Evolutionary conservation across 2,329 filamentous ascomycete genomes (phyloP).

Genomic region (Anthostomella pinea): DNA sequence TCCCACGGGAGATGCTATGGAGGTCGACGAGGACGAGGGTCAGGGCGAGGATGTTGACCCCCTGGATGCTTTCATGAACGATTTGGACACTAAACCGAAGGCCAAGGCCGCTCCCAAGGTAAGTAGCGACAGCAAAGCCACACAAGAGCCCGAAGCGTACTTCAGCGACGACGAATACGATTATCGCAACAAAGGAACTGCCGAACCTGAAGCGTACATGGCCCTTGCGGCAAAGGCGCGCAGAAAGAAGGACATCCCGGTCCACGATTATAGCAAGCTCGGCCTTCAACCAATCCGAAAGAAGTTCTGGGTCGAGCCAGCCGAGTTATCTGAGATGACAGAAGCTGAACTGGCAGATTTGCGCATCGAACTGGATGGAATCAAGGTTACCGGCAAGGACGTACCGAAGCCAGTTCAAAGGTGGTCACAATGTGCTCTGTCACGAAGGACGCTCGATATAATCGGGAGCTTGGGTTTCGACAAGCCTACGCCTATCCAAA

Average conservation of each 20-base stretch:
- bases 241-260: conserved; percentile 95
- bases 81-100: conserved; percentile 47
- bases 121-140: conserved; percentile 45
- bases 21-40: conserved; percentile 62
- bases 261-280: conserved; percentile 81
- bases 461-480: conserved; percentile 80
- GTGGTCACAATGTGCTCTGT: conserved; percentile 93
- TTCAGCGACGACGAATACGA: conserved; percentile 86
- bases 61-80: conserved; percentile 95
- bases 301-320: conserved; percentile 90
- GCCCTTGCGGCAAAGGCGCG: conserved; percentile 57
- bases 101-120: conserved; percentile 29
- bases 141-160: conserved; percentile 75
- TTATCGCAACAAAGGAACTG: conserved; percentile 47
- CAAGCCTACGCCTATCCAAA: conserved; percentile 88
- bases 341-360: conserved; percentile 80
- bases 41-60: conserved; percentile 84
- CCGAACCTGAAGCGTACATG: conserved; percentile 47
- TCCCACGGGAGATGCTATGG: conserved; percentile 47
- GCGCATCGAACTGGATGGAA: conserved; percentile 85
- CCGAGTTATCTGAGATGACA: conserved; percentile 77
- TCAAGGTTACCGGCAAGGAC: conserved; percentile 86
- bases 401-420: conserved; percentile 92
- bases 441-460: conserved; percentile 81
- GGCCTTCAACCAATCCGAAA: conserved; percentile 85